Evolutionary conservation across 495 filamentous ascomycete species (phyloP).

Genomic region (Hyaloscypha hepaticicola): DNA sequence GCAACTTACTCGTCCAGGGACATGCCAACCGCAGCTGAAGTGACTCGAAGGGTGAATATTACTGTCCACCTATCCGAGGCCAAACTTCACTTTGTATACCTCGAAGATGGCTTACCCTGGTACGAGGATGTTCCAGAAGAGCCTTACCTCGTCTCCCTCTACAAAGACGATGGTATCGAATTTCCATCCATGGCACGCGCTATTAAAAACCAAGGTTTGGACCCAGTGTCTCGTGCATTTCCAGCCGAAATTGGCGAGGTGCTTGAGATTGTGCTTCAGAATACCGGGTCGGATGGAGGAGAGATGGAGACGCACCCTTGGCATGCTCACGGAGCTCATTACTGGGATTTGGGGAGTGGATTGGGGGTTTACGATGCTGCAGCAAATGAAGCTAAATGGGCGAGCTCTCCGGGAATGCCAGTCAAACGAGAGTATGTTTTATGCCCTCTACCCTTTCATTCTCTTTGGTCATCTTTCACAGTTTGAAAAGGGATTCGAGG

Average conservation of each 20-base stretch:
- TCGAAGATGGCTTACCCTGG: conserved; percentile 51
- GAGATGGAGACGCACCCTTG: conserved; percentile 59
- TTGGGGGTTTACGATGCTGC: conserved; percentile 53
- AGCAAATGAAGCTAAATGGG: conserved; percentile 49
- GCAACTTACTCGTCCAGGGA: conserved; percentile 22
- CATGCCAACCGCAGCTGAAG: conserved; percentile 51
- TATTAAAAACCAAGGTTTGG: conserved; percentile 49
- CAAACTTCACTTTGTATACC: conserved; percentile 41
- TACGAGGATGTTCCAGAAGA: conserved; percentile 39
- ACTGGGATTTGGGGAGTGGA: conserved; percentile 58
- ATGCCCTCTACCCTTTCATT: too few relatives aligned
- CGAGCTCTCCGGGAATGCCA: too few relatives aligned
- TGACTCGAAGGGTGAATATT: conserved; percentile 52
- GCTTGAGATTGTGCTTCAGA: conserved; percentile 59
- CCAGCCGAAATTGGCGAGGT: conserved; percentile 58
- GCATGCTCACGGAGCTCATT: conserved; percentile 58
- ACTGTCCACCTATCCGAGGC: conserved; percentile 43
- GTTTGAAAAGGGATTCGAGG: too few relatives aligned
- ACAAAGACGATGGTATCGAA: conserved; percentile 41
- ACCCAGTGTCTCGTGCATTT: conserved; percentile 49
- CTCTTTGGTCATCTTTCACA: too few relatives aligned
- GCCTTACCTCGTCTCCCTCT: conserved; percentile 58
- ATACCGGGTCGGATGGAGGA: conserved; percentile 45
- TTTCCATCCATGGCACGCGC: conserved; percentile 45
- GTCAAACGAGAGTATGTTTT: neutral